phyloP scores from a whole-genome alignment of 192 early-diverging fungal species.

The Podila clonocystis region DNA sequence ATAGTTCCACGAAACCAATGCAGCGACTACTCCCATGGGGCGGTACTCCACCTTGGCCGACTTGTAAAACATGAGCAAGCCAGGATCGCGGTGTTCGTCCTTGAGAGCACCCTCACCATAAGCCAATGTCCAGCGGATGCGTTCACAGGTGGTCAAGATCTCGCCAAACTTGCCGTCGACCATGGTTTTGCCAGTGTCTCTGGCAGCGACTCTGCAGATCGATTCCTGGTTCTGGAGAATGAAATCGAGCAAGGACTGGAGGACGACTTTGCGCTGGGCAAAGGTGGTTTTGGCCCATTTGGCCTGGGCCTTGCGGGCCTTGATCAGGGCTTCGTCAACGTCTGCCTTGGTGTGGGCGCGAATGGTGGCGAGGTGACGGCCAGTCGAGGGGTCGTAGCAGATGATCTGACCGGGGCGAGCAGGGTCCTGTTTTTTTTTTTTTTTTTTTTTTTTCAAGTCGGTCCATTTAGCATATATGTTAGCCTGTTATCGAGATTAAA shows the following conservation, averaged over 20 bases:
- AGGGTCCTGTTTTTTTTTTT: conserved; percentile 40
- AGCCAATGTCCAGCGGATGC: conserved; percentile 82
- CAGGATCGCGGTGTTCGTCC: conserved; percentile 72
- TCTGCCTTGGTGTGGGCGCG: conserved; percentile 64
- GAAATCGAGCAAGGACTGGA: conserved; percentile 77
- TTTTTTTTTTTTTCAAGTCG: not conserved
- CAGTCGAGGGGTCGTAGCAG: conserved; percentile 90
- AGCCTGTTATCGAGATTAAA: not conserved
- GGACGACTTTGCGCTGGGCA: conserved; percentile 75
- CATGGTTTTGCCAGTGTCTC: conserved; percentile 86
- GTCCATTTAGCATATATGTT: not conserved
- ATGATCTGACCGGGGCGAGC: conserved; percentile 67
- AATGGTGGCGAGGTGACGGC: conserved; percentile 72
- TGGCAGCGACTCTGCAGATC: conserved; percentile 75
- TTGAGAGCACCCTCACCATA: conserved; percentile 77
- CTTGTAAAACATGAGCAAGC: conserved; percentile 82
- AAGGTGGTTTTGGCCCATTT: conserved; percentile 77
- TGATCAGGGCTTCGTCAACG: conserved; percentile 63
- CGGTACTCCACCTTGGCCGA: conserved; percentile 78
- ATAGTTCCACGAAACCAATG: conserved; percentile 91
- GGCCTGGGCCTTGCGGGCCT: conserved; percentile 71
- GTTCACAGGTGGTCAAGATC: conserved; percentile 80
- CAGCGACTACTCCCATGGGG: conserved; percentile 84
- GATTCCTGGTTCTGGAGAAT: conserved; percentile 77
- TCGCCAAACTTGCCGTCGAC: conserved; percentile 88